phyloP scores from a whole-genome alignment of 805 yeast genomes.

The Kodamaea neixiangensis region DNA sequence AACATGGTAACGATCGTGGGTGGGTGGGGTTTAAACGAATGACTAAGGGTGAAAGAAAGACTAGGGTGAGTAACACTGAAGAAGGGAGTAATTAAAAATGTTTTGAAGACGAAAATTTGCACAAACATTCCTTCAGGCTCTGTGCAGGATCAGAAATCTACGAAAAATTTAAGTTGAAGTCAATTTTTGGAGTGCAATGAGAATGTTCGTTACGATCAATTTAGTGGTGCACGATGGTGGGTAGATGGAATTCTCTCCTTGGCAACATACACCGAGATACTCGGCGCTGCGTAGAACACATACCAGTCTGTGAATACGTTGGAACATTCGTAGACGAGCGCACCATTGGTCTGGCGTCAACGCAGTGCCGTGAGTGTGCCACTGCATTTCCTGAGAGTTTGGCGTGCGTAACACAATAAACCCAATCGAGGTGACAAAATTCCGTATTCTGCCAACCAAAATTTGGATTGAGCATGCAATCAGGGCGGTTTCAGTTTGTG shows the following conservation, averaged over 20 bases:
- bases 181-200: too few relatives aligned
- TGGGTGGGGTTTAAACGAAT: constrained; percentile 2
- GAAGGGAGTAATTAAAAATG: neutral
- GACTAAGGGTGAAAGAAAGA: constrained; percentile 13
- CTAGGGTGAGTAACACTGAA: constrained; percentile 14
- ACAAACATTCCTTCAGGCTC: neutral
- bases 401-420: neutral
- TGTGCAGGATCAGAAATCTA: neutral
- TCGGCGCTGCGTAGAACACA: too few relatives aligned
- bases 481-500: constrained; percentile 3
- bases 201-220: too few relatives aligned
- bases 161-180: neutral
- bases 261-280: too few relatives aligned
- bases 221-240: too few relatives aligned
- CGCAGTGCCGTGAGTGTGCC: neutral
- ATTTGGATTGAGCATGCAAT: neutral
- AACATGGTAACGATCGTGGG: constrained; percentile 13
- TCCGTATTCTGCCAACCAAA: neutral
- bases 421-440: neutral
- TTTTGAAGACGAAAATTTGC: constrained; percentile 1
- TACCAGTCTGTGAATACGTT: neutral
- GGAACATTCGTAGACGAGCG: neutral
- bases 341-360: neutral
- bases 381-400: neutral
- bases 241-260: too few relatives aligned